Evolutionary conservation across 768 basidiomycete genomes (phyloP).

Genomic region (Suillus bovinus): DNA sequence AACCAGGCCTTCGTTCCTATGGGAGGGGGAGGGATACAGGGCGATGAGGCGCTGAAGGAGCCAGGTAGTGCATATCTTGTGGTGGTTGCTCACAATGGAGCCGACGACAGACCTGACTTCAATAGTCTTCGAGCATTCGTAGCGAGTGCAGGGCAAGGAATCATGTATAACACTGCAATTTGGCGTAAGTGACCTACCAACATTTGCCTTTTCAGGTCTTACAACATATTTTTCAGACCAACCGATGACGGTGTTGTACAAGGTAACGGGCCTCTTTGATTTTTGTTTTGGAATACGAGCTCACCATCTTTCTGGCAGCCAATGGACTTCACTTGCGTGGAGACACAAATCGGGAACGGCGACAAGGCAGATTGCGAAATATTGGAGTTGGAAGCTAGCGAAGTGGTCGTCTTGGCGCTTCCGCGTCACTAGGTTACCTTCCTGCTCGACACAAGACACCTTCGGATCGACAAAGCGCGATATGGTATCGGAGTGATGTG

Average conservation of each 20-base stretch:
- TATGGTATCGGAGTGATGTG: not conserved
- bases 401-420: constrained; percentile 34
- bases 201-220: constrained; percentile 10
- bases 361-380: constrained; percentile 85
- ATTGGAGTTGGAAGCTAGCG: constrained; percentile 46
- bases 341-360: constrained; percentile 89
- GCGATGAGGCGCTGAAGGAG: constrained; percentile 46
- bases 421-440: constrained; percentile 2
- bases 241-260: constrained; percentile 82
- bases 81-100: constrained; percentile 80
- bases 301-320: constrained; percentile 41
- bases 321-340: constrained; percentile 86
- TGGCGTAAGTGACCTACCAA: constrained; percentile 74
- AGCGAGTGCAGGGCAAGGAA: constrained; percentile 78
- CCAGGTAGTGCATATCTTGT: constrained; percentile 70
- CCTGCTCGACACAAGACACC: not conserved
- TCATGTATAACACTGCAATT: constrained; percentile 78
- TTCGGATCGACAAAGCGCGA: not conserved
- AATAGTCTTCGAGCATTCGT: constrained; percentile 77
- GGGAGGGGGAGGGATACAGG: constrained; percentile 54
- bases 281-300: constrained; percentile 11
- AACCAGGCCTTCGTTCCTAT: constrained; percentile 96
- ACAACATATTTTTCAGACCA: constrained; percentile 59
- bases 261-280: constrained; percentile 41
- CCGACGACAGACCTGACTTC: constrained; percentile 76